Evolutionary conservation across 345 rosid species (phyloP), one percentile per base, ranked within the genome.

Genomic region (Eucalyptus dawsonii): DNA sequence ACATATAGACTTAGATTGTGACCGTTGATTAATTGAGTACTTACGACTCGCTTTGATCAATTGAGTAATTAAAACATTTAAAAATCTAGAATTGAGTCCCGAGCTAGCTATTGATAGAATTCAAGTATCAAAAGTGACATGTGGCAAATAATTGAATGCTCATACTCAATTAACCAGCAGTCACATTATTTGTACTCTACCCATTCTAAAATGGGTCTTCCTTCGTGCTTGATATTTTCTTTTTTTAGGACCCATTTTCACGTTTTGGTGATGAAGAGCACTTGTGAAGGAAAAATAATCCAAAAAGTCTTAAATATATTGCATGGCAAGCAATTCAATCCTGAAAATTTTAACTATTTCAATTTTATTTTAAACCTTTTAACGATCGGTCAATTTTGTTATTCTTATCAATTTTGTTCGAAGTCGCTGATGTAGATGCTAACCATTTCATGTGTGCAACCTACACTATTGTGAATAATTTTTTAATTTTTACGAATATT

Each of bases 361-460:
- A 56, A 56, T 56, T 56, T 24, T 56, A 24, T 56, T 56, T 56
- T 56, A 24, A 56, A 56, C 0, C 13, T 56, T 56, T 24, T 56
- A 2, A 56, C 1, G 0, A 56, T 56, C 5, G 3, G 3, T 56
- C 12, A 56, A 56, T 56, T 56, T 22, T 22, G 62, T 22, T 24
- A 4, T 56, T 56, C 1, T 8, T 1, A 56, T 24, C 12, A 56
- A 56, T 56, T 56, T 9, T 56, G 29, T 22, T 9, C 0, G 2
- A 3, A 21, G 62, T 24, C 3, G 5, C 1, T 22, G 1, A 22
- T 56, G 1, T 56, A 56, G 13, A 56, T 21, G 27, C 6, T 24
- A 9, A 56, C 3, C 29, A 9, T 56, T 56, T 21, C 5, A 56
- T 56, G 12, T 56, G 60, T 56, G 60, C 6, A 0, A 3, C 60